These are phyloP conservation scores for Thalassiosira hispida DNA, from an alignment of 352 stramenopile species.

Conservation along the genomic window DNA sequence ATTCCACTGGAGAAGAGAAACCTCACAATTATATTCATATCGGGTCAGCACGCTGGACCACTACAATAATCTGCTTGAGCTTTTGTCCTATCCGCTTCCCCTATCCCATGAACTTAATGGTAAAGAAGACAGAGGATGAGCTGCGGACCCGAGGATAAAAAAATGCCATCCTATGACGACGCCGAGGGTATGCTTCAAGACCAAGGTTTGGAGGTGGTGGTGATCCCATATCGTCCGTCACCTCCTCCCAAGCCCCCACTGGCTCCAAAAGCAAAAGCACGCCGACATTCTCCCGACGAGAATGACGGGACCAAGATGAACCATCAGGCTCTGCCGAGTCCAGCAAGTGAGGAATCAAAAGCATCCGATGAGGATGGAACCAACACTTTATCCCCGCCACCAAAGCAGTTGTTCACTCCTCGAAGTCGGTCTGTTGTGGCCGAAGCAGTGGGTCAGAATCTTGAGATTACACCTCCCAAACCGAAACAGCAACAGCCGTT, in stretches of 20 bases:
- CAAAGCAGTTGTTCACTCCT: constrained; percentile 21
- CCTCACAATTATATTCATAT: no score
- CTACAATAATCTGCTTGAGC: no score
- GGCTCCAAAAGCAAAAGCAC: background rate
- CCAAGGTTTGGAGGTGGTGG: constrained; percentile 51
- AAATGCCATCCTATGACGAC: constrained; percentile 37
- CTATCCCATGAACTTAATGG: no score
- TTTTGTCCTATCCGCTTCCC: no score
- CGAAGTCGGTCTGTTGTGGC: constrained; percentile 25
- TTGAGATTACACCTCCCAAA: background rate
- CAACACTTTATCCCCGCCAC: background rate
- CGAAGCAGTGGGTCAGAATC: constrained; percentile 23
- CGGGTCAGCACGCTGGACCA: no score
- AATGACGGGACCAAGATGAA: constrained; percentile 1
- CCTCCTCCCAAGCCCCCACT: background rate
- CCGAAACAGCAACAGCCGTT: background rate
- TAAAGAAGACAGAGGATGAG: no score
- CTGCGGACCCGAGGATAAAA: no score
- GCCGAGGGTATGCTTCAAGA: constrained; percentile 43
- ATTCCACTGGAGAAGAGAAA: no score
- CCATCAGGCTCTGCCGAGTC: background rate
- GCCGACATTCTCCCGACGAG: background rate
- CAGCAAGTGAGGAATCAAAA: constrained; percentile 24
- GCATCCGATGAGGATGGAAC: constrained; percentile 4
- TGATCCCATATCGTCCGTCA: constrained; percentile 48